These are phyloP conservation scores for Russula foetens DNA, from an alignment of 768 basidiomycete species.

Conservation along the genomic window DNA sequence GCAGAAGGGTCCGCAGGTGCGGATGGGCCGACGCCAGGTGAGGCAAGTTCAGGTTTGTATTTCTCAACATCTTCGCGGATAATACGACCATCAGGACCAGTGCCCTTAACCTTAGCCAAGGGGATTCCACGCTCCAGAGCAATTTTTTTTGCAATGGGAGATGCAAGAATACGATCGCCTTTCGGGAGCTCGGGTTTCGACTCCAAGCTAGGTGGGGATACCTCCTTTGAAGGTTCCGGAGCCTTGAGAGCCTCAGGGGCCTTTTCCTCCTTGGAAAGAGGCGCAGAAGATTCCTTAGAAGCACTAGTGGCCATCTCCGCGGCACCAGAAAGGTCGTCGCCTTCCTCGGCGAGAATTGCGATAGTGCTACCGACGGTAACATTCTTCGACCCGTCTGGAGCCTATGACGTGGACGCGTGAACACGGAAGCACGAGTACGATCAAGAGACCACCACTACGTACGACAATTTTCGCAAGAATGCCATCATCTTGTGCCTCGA, in stretches of 20 bases:
- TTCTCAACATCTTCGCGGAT: constrained; percentile 91
- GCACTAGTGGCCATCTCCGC: constrained; percentile 63
- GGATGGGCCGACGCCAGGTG: constrained; percentile 37
- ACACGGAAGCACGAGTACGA: background rate
- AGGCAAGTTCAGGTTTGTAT: constrained; percentile 52
- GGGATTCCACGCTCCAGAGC: constrained; percentile 93
- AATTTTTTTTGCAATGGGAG: constrained; percentile 94
- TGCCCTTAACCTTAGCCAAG: constrained; percentile 80
- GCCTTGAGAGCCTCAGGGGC: constrained; percentile 37
- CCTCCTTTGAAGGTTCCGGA: constrained; percentile 28
- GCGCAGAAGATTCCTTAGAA: constrained; percentile 31
- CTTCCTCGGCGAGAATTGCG: constrained; percentile 90
- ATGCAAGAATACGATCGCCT: constrained; percentile 87
- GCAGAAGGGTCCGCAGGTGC: constrained; percentile 41
- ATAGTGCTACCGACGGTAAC: constrained; percentile 83
- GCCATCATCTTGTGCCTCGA: constrained; percentile 98
- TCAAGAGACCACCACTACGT: constrained; percentile 26
- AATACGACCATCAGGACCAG: constrained; percentile 92
- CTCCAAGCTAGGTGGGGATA: constrained; percentile 31
- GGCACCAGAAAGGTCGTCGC: constrained; percentile 86
- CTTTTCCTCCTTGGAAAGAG: constrained; percentile 29
- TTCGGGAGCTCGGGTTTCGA: constrained; percentile 48
- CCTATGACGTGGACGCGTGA: constrained; percentile 35
- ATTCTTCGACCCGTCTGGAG: constrained; percentile 77
- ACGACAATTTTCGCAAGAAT: constrained; percentile 95